phyloP scores from a whole-genome alignment of 441 rosid genomes.

The Isatis lusitanica region DNA sequence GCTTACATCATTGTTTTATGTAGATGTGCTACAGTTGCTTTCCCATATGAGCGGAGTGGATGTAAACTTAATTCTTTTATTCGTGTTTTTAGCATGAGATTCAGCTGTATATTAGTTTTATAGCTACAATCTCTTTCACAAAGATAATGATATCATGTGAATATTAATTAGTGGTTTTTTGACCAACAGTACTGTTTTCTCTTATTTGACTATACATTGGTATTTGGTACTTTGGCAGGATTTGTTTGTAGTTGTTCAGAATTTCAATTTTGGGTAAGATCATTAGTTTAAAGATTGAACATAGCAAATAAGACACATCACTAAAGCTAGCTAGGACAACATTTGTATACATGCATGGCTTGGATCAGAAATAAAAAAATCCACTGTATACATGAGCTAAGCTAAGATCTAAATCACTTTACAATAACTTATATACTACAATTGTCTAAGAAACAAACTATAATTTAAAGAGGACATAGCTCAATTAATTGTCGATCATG shows the following conservation, averaged over 20 bases:
- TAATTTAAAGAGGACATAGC: neutral
- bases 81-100: neutral
- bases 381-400: neutral
- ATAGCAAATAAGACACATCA: neutral
- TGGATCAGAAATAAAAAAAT: too few species aligned
- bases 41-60: neutral
- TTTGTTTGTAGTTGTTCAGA: constrained; percentile 14
- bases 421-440: neutral
- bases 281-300: constrained; percentile 7
- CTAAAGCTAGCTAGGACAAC: neutral
- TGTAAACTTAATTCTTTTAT: neutral
- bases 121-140: neutral
- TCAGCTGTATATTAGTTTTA: neutral
- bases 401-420: neutral
- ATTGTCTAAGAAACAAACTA: neutral
- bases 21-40: constrained; percentile 2
- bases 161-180: constrained; percentile 1
- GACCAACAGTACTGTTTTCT: constrained; percentile 5
- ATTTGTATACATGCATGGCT: too few species aligned
- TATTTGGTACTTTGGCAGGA: neutral
- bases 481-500: neutral
- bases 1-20: neutral
- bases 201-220: constrained; percentile 12
- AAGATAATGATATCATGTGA: neutral
- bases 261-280: neutral